Evolutionary conservation across 2,329 filamentous ascomycete species (phyloP).

Genomic region (Epicoccum sorghinum): DNA sequence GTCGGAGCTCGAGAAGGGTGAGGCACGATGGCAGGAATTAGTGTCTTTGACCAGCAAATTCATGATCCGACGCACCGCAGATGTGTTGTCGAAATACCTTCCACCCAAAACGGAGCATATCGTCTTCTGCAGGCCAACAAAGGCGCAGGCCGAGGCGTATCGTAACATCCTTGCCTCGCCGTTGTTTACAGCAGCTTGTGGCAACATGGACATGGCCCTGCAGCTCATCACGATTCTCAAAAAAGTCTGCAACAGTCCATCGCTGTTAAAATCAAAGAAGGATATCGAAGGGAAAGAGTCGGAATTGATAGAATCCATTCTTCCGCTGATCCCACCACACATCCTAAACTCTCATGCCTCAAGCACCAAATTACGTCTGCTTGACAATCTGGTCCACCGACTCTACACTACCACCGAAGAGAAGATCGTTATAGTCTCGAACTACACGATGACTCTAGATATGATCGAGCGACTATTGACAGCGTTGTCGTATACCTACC

Average conservation of each 20-base stretch:
- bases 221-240: slow-evolving; percentile 75
- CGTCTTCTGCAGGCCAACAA: slow-evolving; percentile 68
- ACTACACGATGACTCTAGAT: slow-evolving; percentile 75
- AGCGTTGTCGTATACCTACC: slow-evolving; percentile 64
- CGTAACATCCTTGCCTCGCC: slow-evolving; percentile 69
- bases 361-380: slow-evolving; percentile 69
- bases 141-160: slow-evolving; percentile 65
- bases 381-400: slow-evolving; percentile 68
- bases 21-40: slow-evolving; percentile 66
- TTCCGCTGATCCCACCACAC: slow-evolving; percentile 62
- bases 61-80: slow-evolving; percentile 69
- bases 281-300: slow-evolving; percentile 55
- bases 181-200: slow-evolving; percentile 66
- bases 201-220: slow-evolving; percentile 66
- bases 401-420: slow-evolving; percentile 67
- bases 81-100: slow-evolving; percentile 69
- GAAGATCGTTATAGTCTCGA: slow-evolving; percentile 77
- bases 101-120: slow-evolving; percentile 72
- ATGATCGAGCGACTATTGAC: slow-evolving; percentile 67
- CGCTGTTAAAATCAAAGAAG: slow-evolving; percentile 61
- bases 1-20: slow-evolving; percentile 68
- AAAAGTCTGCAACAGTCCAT: slow-evolving; percentile 76
- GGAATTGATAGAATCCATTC: slow-evolving; percentile 49
- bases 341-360: slow-evolving; percentile 63
- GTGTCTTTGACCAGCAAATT: slow-evolving; percentile 66